These are phyloP conservation scores for Pleurotus cornucopiae DNA, from an alignment of 768 basidiomycete species.

Conservation along the genomic window DNA sequence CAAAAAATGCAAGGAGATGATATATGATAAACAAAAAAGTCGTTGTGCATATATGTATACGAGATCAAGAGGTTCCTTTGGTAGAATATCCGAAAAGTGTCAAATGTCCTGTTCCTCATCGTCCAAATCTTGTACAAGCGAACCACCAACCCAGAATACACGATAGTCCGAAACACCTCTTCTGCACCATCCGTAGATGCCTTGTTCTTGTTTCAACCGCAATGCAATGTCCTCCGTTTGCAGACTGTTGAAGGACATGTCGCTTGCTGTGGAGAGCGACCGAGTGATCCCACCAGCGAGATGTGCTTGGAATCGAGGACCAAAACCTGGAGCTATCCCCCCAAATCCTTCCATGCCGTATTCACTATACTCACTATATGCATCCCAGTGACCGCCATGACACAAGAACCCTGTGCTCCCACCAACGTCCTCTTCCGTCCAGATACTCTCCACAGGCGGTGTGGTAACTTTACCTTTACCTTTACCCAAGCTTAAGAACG, in stretches of 20 bases:
- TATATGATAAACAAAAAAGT: background rate
- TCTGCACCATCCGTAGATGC: slow-evolving; percentile 75
- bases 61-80: too few species aligned
- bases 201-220: slow-evolving; percentile 49
- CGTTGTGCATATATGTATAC: too few species aligned
- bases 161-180: slow-evolving; percentile 75
- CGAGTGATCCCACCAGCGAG: slow-evolving; percentile 28
- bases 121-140: slow-evolving; percentile 24
- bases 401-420: slow-evolving; percentile 59
- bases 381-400: slow-evolving; percentile 49
- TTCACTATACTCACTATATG: slow-evolving; percentile 24
- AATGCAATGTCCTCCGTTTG: slow-evolving; percentile 48
- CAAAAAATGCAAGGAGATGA: background rate
- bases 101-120: slow-evolving; percentile 18
- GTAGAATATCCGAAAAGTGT: too few species aligned
- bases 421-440: slow-evolving; percentile 61
- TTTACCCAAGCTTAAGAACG: slow-evolving; percentile 51
- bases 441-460: slow-evolving; percentile 34
- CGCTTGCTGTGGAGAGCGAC: slow-evolving; percentile 39
- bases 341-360: background rate
- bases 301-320: slow-evolving; percentile 20
- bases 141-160: slow-evolving; percentile 79
- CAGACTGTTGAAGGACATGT: slow-evolving; percentile 43
- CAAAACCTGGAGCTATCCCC: background rate
- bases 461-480: slow-evolving; percentile 35